Conservation (phyloP, 202 grass and related monocot species). For the Saccharum hybrid region DNA sequence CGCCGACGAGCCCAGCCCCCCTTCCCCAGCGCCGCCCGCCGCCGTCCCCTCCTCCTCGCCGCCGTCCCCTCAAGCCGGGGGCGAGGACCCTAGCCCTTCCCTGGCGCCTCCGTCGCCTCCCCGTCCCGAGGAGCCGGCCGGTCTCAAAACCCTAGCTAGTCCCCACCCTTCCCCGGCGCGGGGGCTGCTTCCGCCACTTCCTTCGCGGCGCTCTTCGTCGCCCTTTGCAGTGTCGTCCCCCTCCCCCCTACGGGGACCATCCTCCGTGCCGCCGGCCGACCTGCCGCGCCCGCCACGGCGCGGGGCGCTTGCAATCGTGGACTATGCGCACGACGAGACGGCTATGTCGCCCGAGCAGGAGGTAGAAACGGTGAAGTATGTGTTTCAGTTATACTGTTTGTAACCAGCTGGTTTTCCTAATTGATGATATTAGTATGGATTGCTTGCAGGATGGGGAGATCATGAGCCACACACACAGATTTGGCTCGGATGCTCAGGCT, state of each 20-base stretch:
- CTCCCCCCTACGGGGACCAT: constrained; percentile 40
- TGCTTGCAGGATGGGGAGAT: constrained; percentile 66
- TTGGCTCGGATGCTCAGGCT: constrained; percentile 38
- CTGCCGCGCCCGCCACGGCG: constrained; percentile 45
- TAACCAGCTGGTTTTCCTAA: constrained; percentile 18
- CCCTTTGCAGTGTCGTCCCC: constrained; percentile 38
- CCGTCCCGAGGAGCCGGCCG: constrained; percentile 34
- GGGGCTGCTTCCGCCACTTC: constrained; percentile 46
- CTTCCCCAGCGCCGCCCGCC: constrained; percentile 29
- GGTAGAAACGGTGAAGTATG: constrained; percentile 51
- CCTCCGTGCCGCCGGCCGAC: constrained; percentile 41
- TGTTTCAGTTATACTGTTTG: constrained; percentile 24
- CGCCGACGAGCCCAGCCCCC: constrained; percentile 45
- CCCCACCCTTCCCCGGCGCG: constrained; percentile 46
- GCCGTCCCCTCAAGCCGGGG: constrained; percentile 32
- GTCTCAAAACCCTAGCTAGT: constrained; percentile 55
- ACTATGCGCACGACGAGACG: constrained; percentile 87
- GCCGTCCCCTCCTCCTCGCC: constrained; percentile 36
- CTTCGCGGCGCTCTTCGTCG: constrained; percentile 43
- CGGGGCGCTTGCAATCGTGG: constrained; percentile 75
- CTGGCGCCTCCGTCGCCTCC: constrained; percentile 37
- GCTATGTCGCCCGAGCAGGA: constrained; percentile 80
- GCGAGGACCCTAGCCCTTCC: constrained; percentile 34
- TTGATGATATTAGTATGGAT: constrained; percentile 40
- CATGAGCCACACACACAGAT: constrained; percentile 28